Conservation (phyloP, 2,329 filamentous ascomycete species). For the Aspergillus sp. region DNA sequence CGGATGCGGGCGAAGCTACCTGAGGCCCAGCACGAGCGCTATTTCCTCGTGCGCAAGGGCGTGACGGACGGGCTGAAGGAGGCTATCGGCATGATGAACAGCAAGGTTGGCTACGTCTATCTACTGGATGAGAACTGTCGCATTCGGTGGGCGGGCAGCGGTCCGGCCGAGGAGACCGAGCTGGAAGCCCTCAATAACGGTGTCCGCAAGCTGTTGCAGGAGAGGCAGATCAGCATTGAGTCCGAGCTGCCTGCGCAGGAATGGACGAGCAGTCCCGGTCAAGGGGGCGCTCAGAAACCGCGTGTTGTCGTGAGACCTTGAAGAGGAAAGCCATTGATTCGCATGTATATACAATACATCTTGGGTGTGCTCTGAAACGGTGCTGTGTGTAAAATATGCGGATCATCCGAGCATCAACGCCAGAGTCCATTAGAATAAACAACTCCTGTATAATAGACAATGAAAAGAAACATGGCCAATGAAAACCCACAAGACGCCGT, state of each 20-base stretch:
- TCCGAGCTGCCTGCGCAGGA: conserved; percentile 20
- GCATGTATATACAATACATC: conserved; percentile 9
- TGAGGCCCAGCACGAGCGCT: conserved; percentile 54
- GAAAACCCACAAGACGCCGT: conserved; percentile 11
- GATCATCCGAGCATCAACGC: conserved; percentile 6
- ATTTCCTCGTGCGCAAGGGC: conserved; percentile 60
- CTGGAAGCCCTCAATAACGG: conserved; percentile 44
- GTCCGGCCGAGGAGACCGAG: conserved; percentile 41
- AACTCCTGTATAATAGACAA: conserved; percentile 12
- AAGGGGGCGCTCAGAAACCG: conserved; percentile 13
- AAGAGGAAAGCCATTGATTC: conserved; percentile 1
- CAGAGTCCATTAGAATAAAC: conserved; percentile 11
- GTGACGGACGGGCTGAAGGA: conserved; percentile 57
- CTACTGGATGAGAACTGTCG: conserved; percentile 82
- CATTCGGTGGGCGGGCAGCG: conserved; percentile 90
- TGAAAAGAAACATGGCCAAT: neutral
- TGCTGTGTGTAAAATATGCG: conserved; percentile 15
- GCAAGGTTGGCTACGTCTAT: conserved; percentile 91
- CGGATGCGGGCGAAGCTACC: conserved; percentile 49
- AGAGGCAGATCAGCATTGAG: conserved; percentile 31
- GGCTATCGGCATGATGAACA: conserved; percentile 71
- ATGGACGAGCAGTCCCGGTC: conserved; percentile 12
- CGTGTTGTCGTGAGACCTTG: conserved; percentile 18
- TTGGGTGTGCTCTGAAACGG: neutral
- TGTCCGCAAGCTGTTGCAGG: conserved; percentile 41